Evolutionary conservation across 2,329 filamentous ascomycete species (phyloP).

Genomic region (Botrytis fabae): DNA sequence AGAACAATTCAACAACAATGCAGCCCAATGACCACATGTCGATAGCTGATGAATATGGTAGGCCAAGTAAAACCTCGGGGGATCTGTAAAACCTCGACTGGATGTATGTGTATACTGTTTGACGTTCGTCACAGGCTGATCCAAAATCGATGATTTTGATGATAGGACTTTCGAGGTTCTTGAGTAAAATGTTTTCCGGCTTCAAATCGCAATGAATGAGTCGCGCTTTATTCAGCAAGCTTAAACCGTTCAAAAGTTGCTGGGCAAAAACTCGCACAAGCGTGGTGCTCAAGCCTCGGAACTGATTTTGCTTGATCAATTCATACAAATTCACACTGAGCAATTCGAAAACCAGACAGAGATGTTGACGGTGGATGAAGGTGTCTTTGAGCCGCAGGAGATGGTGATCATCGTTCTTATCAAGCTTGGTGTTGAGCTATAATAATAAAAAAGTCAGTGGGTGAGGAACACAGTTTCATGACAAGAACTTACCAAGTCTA

Average conservation of each 20-base stretch:
- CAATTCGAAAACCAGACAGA: constrained; percentile 94
- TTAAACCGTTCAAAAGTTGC: constrained; percentile 88
- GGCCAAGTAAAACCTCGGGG: constrained; percentile 88
- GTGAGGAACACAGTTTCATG: constrained; percentile 33
- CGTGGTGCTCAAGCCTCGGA: constrained; percentile 93
- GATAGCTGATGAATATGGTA: constrained; percentile 97
- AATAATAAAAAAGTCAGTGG: constrained; percentile 26
- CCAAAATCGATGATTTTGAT: constrained; percentile 99
- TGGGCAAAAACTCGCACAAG: constrained; percentile 97
- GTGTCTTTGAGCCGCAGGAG: constrained; percentile 93
- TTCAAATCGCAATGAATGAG: constrained; percentile 98
- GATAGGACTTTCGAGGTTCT: constrained; percentile 97
- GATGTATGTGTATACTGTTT: constrained; percentile 99
- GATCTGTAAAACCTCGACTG: constrained; percentile 98
- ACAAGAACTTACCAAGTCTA: constrained; percentile 71
- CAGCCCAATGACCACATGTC: constrained; percentile 99
- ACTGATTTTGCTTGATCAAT: constrained; percentile 99
- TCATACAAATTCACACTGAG: constrained; percentile 98
- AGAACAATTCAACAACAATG: constrained; percentile 96
- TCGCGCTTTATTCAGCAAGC: constrained; percentile 91
- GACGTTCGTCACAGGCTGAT: constrained; percentile 94
- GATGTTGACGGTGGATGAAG: constrained; percentile 95
- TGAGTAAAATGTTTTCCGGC: constrained; percentile 94
- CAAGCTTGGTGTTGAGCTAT: constrained; percentile 94
- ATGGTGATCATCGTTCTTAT: constrained; percentile 99